Base-by-base conservation (phyloP, 139 green algal genomes). In the Micromonas pusilla region DNA sequence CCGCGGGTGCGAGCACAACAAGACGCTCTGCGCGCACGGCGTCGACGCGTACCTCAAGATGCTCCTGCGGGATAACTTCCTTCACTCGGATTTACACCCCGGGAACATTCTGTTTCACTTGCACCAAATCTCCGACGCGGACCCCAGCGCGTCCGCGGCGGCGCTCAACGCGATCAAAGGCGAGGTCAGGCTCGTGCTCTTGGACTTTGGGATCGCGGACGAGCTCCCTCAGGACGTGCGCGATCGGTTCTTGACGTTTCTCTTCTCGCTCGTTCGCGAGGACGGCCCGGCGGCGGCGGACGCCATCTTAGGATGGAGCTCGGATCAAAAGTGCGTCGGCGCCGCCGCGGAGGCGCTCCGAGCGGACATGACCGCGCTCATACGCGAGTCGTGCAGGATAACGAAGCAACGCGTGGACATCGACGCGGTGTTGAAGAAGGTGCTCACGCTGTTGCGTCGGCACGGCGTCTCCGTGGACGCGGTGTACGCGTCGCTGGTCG, bases 201-300 rank as follows among this genome's bases (percentile, higher is more conserved):
- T 85, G n/a, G 81, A 85, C 33, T 85, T 84, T 66, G 80, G 80
- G 2, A 54, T 85, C 4, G 76, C 72, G n/a, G 81, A 83, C 81
- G 87, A 92, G 86, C 82, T 97, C 54, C 90, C 79, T 19, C 82
- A 83, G 1, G 28, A 71, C 9, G 90, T 97, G 32, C 85, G 92
- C 57, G 66, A 85, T 36, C 88, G 93, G 80, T 96, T 98, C 79
- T 85, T 97, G 25, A 91, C 85, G 38, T 97, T 98, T 81, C 86
- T 98, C 34, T 84, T 91, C 70, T 79, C 79, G 54, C 86, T 97
- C 30, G 57, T 79, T 1, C 65, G 74, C 82, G 88, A 92, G 33
- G 77, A 97, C 65, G 93, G 91, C 6, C 32, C 20, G 0, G 28
- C 54, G 1, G 90, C 92, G 1, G 88, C 91, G 0, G 25, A 76